A percentile compares a stretch with the other conserved stretches of the same genome.
These are phyloP conservation scores for Nigrograna mackinnonii DNA, from an alignment of 2,329 filamentous ascomycete genomes.

Conservation along the genomic window DNA sequence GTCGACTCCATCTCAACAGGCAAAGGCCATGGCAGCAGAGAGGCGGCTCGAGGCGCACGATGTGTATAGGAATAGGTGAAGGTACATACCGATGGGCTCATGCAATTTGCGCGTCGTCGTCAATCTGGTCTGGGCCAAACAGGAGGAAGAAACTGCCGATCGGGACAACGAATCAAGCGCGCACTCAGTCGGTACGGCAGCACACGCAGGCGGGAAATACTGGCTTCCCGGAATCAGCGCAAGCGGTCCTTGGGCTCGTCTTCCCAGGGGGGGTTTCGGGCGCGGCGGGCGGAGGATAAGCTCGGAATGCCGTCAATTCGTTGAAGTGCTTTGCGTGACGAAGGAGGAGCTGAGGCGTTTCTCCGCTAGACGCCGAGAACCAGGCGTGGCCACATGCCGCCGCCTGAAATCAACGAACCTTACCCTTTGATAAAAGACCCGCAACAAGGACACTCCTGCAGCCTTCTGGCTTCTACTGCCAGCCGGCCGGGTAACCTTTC, in stretches of 20 bases:
- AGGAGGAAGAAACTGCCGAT: constrained; percentile 41
- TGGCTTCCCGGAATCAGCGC: constrained; percentile 33
- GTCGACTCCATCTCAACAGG: constrained; percentile 11
- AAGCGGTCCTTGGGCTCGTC: constrained; percentile 18
- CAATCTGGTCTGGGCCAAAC: constrained; percentile 39
- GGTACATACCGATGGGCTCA: constrained; percentile 40
- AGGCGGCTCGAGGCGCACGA: constrained; percentile 7
- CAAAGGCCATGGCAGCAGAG: constrained; percentile 11
- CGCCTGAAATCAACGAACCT: too few relatives aligned
- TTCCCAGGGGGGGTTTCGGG: constrained; percentile 32
- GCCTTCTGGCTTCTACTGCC: too few relatives aligned
- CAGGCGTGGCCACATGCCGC: too few relatives aligned
- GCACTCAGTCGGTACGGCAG: constrained; percentile 5
- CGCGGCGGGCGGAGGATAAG: constrained; percentile 33
- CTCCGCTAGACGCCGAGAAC: not conserved
- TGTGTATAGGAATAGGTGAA: constrained; percentile 4
- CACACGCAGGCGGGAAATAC: constrained; percentile 30
- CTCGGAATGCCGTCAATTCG: constrained; percentile 36
- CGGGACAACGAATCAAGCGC: constrained; percentile 21
- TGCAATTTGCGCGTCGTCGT: constrained; percentile 44
- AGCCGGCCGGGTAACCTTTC: too few relatives aligned
- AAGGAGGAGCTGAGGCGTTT: not conserved
- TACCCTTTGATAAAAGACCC: too few relatives aligned
- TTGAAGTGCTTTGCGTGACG: constrained; percentile 27
- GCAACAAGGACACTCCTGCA: too few relatives aligned